Base-by-base conservation (phyloP, 1,284 basidiomycete genomes). In the Agroathelia rolfsii region DNA sequence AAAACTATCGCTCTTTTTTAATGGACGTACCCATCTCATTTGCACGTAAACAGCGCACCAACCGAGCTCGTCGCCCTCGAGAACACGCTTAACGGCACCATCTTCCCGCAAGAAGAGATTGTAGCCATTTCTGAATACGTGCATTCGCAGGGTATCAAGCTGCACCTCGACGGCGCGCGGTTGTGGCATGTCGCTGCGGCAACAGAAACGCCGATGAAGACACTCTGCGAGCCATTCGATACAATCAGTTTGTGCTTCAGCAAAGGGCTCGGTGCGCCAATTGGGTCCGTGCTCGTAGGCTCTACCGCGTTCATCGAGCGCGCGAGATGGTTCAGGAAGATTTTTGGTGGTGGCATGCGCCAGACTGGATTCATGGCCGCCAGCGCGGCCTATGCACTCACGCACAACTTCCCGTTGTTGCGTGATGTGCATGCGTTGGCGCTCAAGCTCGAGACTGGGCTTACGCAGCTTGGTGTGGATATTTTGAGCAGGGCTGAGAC, bases 151-250 rank as follows among this genome's bases (percentile, higher is more conserved):
- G 77, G 66, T 16, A 69, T 89, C 36, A 75, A 72, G 38, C 76
- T 94, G 72, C 94, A 97, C 52, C 73, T 94, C 16, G 94, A 97
- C 51, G 95, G 95, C 23, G 95, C 94, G 4, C 74, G 90, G 12
- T 69, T 97, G 34, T 98, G 94, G 94, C 87, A 98, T 48, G 90
- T 85, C 2, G 85, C 86, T 3, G 69, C 72, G 7, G 81, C 79
- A 53, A 82, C 84, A 5, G 76, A 71, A 16, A 69, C 62, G 12
- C 59, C 76, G 3, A 51, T 97, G 31, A 72, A 76, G 37, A 80
- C 84, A 43, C 74, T 97, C 4, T 84, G 85, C 49, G 76, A 70
- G 13, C 92, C 93, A 0, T 96, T 97, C 56, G 92, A 98, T 53
- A 78, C 86, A 1, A 78, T 92, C 42, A 92, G 86, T 41, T 52